Conservation (phyloP, 768 basidiomycete species). For the Tephrocybe rancida region DNA sequence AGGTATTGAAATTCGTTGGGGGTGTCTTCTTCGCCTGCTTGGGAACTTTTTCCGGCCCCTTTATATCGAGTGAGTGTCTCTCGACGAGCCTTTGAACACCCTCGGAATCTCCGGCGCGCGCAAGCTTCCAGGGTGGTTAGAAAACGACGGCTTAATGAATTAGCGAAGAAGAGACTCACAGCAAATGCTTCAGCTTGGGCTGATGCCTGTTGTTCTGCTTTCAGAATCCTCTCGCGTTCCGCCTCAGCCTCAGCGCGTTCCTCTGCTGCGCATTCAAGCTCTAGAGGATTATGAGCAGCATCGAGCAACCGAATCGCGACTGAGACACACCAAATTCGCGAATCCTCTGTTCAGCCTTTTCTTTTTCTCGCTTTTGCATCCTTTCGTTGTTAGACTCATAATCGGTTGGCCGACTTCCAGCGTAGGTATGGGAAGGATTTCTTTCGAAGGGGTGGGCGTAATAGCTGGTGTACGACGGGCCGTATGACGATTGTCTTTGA, state of each 20-base stretch:
- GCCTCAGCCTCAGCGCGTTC: slow-evolving; percentile 26
- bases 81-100: slow-evolving; percentile 28
- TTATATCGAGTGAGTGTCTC: slow-evolving; percentile 34
- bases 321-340: slow-evolving; percentile 32
- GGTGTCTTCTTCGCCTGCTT: slow-evolving; percentile 24
- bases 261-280: slow-evolving; percentile 34
- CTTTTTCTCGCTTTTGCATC: slow-evolving; percentile 24
- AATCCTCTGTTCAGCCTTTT: slow-evolving; percentile 32
- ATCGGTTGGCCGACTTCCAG: slow-evolving; percentile 18
- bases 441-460: slow-evolving; percentile 2
- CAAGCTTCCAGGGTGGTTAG: slow-evolving; percentile 20
- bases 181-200: slow-evolving; percentile 30
- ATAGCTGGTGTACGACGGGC: background rate
- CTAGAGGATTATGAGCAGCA: slow-evolving; percentile 17
- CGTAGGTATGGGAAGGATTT: slow-evolving; percentile 20
- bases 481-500: slow-evolving; percentile 16
- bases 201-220: slow-evolving; percentile 23
- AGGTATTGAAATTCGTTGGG: slow-evolving; percentile 25
- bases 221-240: slow-evolving; percentile 26
- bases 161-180: slow-evolving; percentile 15
- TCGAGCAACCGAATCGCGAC: background rate
- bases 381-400: background rate
- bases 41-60: slow-evolving; percentile 25
- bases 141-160: background rate
- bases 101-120: slow-evolving; percentile 25